phyloP scores from a whole-genome alignment of 176 grass and related monocot species.

The Saccharum officinarum region DNA sequence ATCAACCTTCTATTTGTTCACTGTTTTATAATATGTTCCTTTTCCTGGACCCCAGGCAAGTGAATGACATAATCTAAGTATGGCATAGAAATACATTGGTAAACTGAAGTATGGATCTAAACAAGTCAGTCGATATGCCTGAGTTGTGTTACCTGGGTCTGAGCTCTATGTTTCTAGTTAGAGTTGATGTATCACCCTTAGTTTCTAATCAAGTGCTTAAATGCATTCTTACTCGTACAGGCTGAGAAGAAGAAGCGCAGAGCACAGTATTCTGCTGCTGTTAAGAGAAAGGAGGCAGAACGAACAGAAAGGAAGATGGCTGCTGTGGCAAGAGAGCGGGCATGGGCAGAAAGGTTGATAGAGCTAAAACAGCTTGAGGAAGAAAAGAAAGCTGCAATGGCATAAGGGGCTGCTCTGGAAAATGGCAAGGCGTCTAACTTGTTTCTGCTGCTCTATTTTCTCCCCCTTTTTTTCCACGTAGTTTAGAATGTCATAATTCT shows the following conservation, averaged over 20 bases:
- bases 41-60: neutral
- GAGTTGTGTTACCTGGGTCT: neutral
- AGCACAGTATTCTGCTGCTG: slow-evolving; percentile 73
- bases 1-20: neutral
- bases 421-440: slow-evolving; percentile 45
- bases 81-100: neutral
- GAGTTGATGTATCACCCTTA: neutral
- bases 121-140: neutral
- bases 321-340: slow-evolving; percentile 87
- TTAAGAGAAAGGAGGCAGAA: slow-evolving; percentile 75
- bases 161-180: neutral
- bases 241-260: slow-evolving; percentile 90
- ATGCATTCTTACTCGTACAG: slow-evolving; percentile 46
- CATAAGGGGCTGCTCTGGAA: slow-evolving; percentile 44
- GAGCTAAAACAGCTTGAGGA: slow-evolving; percentile 72
- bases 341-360: slow-evolving; percentile 75
- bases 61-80: neutral
- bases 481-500: slow-evolving; percentile 20
- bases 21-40: neutral
- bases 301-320: slow-evolving; percentile 93
- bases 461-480: slow-evolving; percentile 2
- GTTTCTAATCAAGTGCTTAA: slow-evolving; percentile 26
- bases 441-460: slow-evolving; percentile 29
- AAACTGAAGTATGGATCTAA: neutral
- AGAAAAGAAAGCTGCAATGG: slow-evolving; percentile 60